Conservation (phyloP, 2,329 filamentous ascomycete genomes). For the Botryotinia calthae region DNA sequence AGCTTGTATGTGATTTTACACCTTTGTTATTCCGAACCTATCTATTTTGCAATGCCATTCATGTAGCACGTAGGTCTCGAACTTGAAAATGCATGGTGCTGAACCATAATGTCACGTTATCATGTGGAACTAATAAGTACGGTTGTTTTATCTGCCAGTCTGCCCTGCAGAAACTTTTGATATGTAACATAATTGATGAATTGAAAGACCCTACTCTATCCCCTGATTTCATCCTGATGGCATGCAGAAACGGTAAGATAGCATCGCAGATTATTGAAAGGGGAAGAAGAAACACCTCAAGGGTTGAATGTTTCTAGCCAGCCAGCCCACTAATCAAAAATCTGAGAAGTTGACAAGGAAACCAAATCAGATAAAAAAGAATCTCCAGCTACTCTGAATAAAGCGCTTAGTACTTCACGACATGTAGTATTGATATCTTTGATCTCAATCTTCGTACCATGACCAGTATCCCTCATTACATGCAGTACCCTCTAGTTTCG, state of each 20-base stretch:
- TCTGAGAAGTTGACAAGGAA: background rate
- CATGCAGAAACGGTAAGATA: background rate
- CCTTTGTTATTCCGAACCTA: background rate
- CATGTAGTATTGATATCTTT: background rate
- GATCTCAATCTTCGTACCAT: background rate
- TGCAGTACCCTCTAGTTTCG: background rate
- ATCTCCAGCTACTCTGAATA: background rate
- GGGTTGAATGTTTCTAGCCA: background rate
- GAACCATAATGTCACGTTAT: background rate
- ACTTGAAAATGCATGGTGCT: background rate
- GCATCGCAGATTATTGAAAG: background rate
- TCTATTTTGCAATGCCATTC: accelerated
- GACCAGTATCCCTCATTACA: background rate
- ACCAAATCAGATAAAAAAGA: background rate
- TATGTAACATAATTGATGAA: background rate
- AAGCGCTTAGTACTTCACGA: background rate
- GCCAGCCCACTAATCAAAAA: background rate
- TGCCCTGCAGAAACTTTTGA: background rate
- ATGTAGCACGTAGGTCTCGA: background rate
- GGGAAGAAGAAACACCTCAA: background rate
- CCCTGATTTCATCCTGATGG: background rate
- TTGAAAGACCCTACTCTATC: background rate
- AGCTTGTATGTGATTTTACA: background rate
- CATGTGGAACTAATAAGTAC: background rate
- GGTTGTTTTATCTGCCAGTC: background rate